Percentiles rank a stretch among this genome's conserved stretches.
Conservation (phyloP, 2,329 filamentous ascomycete genomes). For the Botrytis galanthina region DNA sequence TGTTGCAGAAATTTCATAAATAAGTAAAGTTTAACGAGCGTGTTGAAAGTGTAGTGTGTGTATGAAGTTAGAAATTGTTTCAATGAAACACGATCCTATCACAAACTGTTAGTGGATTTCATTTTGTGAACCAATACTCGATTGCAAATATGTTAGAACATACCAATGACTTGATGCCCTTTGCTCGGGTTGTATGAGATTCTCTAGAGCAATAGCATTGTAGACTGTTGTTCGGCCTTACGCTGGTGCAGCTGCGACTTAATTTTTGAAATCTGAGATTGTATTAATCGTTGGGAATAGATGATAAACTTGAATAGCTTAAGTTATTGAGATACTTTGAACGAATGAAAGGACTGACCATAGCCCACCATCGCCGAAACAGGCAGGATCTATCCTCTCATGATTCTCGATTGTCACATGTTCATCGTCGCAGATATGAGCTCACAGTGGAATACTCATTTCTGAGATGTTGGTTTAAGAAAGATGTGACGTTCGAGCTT, state of each 20-base stretch:
- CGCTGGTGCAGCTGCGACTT: background rate
- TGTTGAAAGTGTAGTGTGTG: background rate
- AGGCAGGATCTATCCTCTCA: background rate
- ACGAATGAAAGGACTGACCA: too few species aligned
- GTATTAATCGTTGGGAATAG: background rate
- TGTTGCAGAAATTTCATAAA: too few species aligned
- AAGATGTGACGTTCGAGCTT: background rate
- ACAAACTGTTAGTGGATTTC: background rate
- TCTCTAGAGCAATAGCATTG: background rate
- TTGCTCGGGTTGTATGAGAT: background rate
- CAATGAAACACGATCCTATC: background rate
- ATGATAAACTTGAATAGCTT: background rate
- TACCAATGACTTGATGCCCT: background rate
- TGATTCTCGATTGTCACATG: background rate
- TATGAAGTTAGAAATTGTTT: background rate
- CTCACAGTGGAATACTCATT: background rate
- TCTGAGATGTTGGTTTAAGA: background rate
- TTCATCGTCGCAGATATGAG: background rate
- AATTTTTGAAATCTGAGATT: background rate
- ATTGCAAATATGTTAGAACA: background rate
- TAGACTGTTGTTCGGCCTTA: background rate
- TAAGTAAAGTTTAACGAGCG: background rate
- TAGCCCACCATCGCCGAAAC: background rate
- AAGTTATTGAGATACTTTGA: background rate
- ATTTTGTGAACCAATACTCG: background rate